Percentiles rank a stretch among this genome's conserved stretches.
Evolutionary conservation across 495 filamentous ascomycete genomes (phyloP).

Genomic region (Cairneyella variabilis): DNA sequence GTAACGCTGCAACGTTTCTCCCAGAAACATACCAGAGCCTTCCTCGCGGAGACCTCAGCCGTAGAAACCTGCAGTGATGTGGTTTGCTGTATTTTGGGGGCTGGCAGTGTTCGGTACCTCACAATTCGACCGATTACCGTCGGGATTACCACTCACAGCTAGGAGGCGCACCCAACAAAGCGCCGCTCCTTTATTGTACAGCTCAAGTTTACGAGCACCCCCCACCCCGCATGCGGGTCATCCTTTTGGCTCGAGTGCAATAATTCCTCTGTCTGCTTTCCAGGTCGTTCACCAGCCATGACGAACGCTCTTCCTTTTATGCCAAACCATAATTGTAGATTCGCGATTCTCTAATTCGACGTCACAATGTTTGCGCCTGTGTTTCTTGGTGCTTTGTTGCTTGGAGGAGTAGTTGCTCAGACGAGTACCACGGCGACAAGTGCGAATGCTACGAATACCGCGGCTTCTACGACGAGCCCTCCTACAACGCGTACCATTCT

Average conservation of each 20-base stretch:
- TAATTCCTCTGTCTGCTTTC: not conserved
- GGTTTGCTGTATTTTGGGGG: not conserved
- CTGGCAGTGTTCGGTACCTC: not conserved
- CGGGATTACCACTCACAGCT: too few relatives aligned
- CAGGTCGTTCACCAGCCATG: constrained; percentile 1
- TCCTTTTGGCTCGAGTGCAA: not conserved
- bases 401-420: not conserved
- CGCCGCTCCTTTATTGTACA: too few relatives aligned
- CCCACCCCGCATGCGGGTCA: not conserved
- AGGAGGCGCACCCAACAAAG: not conserved
- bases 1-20: not conserved
- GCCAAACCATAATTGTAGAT: not conserved
- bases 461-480: constrained; percentile 17
- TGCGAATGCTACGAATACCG: not conserved
- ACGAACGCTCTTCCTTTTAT: constrained; percentile 1
- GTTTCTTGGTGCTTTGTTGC: not conserved
- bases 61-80: not conserved
- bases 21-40: not conserved
- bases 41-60: not conserved
- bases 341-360: not conserved
- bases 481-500: constrained; percentile 26
- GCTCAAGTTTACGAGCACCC: not conserved
- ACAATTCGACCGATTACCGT: too few relatives aligned
- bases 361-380: constrained; percentile 9
- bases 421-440: not conserved